A percentile compares a stretch with the other conserved stretches of the same genome.
Evolutionary conservation across 2,329 filamentous ascomycete species (phyloP).

Genomic region (Aureobasidium sp.): DNA sequence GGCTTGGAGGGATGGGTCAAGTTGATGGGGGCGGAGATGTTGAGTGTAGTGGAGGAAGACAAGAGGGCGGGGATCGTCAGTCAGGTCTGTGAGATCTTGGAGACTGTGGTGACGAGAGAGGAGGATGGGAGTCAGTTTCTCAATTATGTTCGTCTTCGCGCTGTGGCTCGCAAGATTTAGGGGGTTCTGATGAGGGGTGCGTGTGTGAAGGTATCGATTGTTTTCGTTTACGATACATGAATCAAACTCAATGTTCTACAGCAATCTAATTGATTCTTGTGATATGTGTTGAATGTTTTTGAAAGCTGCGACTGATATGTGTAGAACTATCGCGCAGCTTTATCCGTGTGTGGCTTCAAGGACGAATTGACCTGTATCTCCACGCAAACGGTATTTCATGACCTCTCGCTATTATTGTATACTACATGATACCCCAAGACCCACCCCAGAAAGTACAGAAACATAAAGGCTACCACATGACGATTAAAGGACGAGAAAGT

Average conservation of each 20-base stretch:
- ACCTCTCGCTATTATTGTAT: too few relatives aligned
- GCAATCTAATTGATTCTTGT: neutral
- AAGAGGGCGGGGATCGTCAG: conserved; percentile 48
- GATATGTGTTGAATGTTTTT: neutral
- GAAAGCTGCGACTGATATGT: neutral
- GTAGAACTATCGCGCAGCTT: neutral
- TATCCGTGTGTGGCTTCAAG: too few relatives aligned
- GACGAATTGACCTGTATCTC: neutral
- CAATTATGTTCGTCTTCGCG: conserved; percentile 42
- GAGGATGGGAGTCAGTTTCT: conserved; percentile 50
- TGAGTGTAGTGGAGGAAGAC: conserved; percentile 46
- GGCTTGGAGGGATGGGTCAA: conserved; percentile 60
- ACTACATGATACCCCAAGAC: neutral
- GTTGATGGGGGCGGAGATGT: conserved; percentile 54
- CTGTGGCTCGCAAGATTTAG: conserved; percentile 30
- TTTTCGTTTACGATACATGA: neutral
- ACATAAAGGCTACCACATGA: neutral
- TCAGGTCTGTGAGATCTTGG: conserved; percentile 50
- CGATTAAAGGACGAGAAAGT: neutral
- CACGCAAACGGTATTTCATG: neutral
- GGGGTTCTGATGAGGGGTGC: neutral
- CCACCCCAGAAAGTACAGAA: neutral
- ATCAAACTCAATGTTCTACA: neutral
- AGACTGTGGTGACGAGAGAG: conserved; percentile 48
- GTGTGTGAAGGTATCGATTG: neutral